These are phyloP conservation scores for Lignosus rhinocerotis DNA, from an alignment of 1,284 basidiomycete species.

Conservation along the genomic window DNA sequence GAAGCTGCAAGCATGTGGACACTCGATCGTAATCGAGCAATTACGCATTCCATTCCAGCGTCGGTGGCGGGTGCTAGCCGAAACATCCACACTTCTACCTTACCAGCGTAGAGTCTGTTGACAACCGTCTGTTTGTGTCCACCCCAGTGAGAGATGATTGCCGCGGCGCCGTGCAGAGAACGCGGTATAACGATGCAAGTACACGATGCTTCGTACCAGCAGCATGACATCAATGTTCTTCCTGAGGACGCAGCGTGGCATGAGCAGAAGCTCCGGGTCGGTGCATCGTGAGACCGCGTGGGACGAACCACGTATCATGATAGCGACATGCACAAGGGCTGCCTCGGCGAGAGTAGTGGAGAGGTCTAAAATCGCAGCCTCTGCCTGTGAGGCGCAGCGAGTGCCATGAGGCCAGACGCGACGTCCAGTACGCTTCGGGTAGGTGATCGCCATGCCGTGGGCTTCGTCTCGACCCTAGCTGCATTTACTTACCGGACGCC, in stretches of 20 bases:
- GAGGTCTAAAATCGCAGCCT: neutral
- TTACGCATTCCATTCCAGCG: neutral
- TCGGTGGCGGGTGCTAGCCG: slow-evolving; percentile 7
- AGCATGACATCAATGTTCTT: neutral
- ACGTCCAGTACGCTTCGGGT: slow-evolving; percentile 5
- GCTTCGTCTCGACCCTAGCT: neutral
- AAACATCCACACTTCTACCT: neutral
- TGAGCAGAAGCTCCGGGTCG: neutral
- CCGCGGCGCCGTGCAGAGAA: neutral
- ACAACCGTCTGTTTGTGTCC: neutral
- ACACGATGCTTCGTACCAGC: neutral
- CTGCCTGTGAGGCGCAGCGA: neutral
- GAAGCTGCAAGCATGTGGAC: neutral
- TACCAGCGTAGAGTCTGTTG: too few relatives aligned
- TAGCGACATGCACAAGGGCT: neutral
- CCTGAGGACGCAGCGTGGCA: neutral
- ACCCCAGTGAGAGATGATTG: neutral
- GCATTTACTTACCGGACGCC: neutral
- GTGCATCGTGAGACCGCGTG: slow-evolving; percentile 3
- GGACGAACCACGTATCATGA: neutral
- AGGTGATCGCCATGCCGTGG: slow-evolving; percentile 2
- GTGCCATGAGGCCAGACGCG: neutral
- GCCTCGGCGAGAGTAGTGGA: neutral
- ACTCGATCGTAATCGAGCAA: neutral
- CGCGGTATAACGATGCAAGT: neutral